Base-by-base conservation (phyloP, 1,284 basidiomycete species). In the Schizophyllum commune region DNA sequence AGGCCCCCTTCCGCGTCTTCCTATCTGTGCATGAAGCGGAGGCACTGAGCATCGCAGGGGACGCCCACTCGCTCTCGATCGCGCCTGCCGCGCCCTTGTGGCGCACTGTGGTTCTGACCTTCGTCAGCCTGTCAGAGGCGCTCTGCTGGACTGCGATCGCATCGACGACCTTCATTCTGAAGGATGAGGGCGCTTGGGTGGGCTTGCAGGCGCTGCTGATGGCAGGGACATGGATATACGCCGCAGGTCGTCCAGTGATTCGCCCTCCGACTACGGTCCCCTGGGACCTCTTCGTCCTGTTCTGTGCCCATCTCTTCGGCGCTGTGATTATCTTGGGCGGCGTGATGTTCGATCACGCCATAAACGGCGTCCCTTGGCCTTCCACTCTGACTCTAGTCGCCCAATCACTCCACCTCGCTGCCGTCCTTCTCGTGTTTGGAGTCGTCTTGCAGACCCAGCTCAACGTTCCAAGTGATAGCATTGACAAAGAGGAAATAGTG, bases 391-490 rank as follows among this genome's bases (percentile, higher is more conserved):
- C 68, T 0, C 34, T 80, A 5, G 66, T 65, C 72, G 47, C 58
- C 61, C 1, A 80, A 34, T 69, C 69, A n/a, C 67, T 72, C 39
- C 83, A 87, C 67, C 61, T 86, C 13, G 61, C 72, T 4, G 76
- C 72, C 0, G 64, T 82, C 9, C 32, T 75, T 1, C 66, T 71
- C 0, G 65, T 83, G 20, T 63, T 88, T n/a, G 59, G 67, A 0
- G 71, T 83, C 1, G 71, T 85, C 7, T 62, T 85, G 22, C 71
- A 68, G 8, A 89, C 87, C 79, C 88, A 86, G 0, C 64, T 89
- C 34, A 81, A 69, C 1, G 67, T 84, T 32, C 86, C 87, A 1
- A 83, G 82, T 64, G 69, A 68, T 11, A 66, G 70, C 11, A 73
- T 85, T 2, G 75, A 80, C 52, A 73, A 72, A 55, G 74, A 77